phyloP scores from a whole-genome alignment of 2,329 filamentous ascomycete genomes.

The Xylaria polymorpha region DNA sequence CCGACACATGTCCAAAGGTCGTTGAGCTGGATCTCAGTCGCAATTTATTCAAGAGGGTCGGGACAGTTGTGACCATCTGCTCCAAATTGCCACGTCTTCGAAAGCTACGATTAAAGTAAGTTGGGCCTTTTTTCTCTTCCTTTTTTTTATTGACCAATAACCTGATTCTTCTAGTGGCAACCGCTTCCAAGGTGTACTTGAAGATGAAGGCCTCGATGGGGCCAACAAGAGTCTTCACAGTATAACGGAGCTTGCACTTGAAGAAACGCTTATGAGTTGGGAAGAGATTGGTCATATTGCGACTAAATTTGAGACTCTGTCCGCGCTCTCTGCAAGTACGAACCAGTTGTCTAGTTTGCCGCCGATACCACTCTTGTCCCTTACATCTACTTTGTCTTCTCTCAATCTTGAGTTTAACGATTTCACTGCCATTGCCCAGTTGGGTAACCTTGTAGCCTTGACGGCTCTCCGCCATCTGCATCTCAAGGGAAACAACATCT shows the following conservation, averaged over 20 bases:
- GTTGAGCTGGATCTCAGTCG: slow-evolving; percentile 85
- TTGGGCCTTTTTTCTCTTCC: neutral
- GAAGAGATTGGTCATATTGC: slow-evolving; percentile 68
- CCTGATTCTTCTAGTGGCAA: slow-evolving; percentile 70
- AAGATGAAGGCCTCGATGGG: slow-evolving; percentile 53
- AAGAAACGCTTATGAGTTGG: slow-evolving; percentile 75
- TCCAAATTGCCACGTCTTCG: slow-evolving; percentile 73
- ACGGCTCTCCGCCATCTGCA: slow-evolving; percentile 68
- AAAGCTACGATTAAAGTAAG: slow-evolving; percentile 78
- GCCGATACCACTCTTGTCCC: slow-evolving; percentile 51
- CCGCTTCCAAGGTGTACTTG: slow-evolving; percentile 66
- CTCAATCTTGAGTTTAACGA: slow-evolving; percentile 79
- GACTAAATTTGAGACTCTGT: slow-evolving; percentile 64
- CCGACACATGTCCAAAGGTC: slow-evolving; percentile 71
- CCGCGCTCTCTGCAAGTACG: slow-evolving; percentile 63
- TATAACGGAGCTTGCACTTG: slow-evolving; percentile 71
- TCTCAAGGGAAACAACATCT: slow-evolving; percentile 82
- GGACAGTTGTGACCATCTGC: slow-evolving; percentile 77
- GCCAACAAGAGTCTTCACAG: slow-evolving; percentile 58
- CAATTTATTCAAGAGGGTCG: slow-evolving; percentile 78
- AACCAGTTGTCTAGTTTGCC: slow-evolving; percentile 69
- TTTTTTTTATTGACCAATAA: neutral
- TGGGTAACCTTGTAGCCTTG: slow-evolving; percentile 65
- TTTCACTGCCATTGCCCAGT: slow-evolving; percentile 68
- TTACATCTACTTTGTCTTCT: slow-evolving; percentile 67